A percentile compares a stretch with the other conserved stretches of the same genome.
These are phyloP conservation scores for Talaromyces rugulosus DNA, from an alignment of 2,329 filamentous ascomycete species.

Conservation along the genomic window DNA sequence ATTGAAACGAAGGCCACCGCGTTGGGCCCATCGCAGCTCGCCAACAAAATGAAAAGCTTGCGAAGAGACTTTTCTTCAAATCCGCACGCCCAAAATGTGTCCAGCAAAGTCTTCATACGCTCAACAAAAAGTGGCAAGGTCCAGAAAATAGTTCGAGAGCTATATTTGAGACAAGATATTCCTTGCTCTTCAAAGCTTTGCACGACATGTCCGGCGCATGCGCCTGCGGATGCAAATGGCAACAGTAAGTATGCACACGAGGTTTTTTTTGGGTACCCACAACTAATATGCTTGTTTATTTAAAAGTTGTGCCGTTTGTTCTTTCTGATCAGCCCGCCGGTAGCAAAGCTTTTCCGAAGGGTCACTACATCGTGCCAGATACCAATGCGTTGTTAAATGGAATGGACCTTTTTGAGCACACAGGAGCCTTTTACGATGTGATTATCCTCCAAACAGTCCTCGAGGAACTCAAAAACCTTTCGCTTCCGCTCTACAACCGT, in stretches of 20 bases:
- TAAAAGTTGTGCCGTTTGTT: conserved; percentile 70
- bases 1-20: background rate
- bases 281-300: conserved; percentile 9
- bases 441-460: conserved; percentile 92
- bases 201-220: conserved; percentile 65
- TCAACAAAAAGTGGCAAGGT: conserved; percentile 96
- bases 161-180: conserved; percentile 94
- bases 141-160: conserved; percentile 95
- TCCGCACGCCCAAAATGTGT: conserved; percentile 66
- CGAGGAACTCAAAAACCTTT: conserved; percentile 91
- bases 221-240: conserved; percentile 74
- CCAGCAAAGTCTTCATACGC: conserved; percentile 92
- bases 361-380: conserved; percentile 92
- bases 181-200: conserved; percentile 94
- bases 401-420: conserved; percentile 95
- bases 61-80: conserved; percentile 54
- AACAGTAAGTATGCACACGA: conserved; percentile 51
- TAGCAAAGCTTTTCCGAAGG: conserved; percentile 74
- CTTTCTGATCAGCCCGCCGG: conserved; percentile 84
- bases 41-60: conserved; percentile 55
- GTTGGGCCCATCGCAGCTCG: background rate
- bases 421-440: conserved; percentile 91
- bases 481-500: conserved; percentile 89
- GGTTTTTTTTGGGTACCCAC: background rate
- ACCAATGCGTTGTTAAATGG: conserved; percentile 93